These are phyloP conservation scores for Penicillium argentinense DNA, from an alignment of 495 filamentous ascomycete species.

Conservation along the genomic window DNA sequence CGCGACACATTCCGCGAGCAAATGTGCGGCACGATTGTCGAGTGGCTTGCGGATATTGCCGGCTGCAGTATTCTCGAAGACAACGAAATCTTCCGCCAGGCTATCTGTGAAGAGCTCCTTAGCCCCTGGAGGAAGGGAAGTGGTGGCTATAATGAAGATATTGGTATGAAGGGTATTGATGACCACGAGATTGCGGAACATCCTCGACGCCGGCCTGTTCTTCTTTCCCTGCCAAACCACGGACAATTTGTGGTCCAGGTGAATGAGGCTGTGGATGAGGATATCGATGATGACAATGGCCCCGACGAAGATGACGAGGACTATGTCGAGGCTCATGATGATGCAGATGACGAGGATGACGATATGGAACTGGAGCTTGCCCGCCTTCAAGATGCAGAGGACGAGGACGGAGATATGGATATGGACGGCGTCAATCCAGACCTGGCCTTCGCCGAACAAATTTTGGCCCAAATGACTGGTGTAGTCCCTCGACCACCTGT, in stretches of 20 bases:
- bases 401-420: constrained; percentile 49
- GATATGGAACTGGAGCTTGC: constrained; percentile 24
- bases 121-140: constrained; percentile 85
- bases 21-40: constrained; percentile 97
- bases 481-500: constrained; percentile 8
- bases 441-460: constrained; percentile 65
- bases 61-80: constrained; percentile 85
- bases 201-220: constrained; percentile 33
- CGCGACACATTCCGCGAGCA: constrained; percentile 95
- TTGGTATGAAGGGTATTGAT: constrained; percentile 84
- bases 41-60: constrained; percentile 92
- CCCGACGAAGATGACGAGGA: constrained; percentile 42
- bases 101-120: constrained; percentile 88
- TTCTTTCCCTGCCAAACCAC: constrained; percentile 38
- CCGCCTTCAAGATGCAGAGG: constrained; percentile 32
- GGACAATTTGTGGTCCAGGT: constrained; percentile 41
- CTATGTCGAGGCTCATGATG: constrained; percentile 45
- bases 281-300: constrained; percentile 33
- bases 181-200: constrained; percentile 68
- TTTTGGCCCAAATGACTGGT: constrained; percentile 43
- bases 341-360: constrained; percentile 47
- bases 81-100: constrained; percentile 71
- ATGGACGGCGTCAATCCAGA: constrained; percentile 57
- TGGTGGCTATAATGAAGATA: constrained; percentile 74
- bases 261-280: constrained; percentile 51